Base-by-base conservation (phyloP, 108 stramenopile species). In the Discostella pseudostelligera region DNA sequence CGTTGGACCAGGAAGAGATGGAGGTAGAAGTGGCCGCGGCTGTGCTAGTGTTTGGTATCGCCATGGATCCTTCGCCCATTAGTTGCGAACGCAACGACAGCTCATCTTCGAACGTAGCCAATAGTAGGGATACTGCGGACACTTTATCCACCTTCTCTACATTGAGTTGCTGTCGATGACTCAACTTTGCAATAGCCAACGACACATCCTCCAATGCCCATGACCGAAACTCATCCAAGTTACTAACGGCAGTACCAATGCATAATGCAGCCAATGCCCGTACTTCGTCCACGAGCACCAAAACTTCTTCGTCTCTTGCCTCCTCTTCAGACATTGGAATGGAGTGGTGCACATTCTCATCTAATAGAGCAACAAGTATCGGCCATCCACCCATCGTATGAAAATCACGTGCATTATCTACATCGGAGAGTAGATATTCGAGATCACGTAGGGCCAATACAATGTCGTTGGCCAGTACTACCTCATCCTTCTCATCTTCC, bases 371-470 rank as follows among this genome's bases (percentile, higher is more conserved):
- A 13, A 89, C 79, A 42, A 98, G 59, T 1, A 66, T 40, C 5
- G 87, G 72, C 90, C 95, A 98, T 10, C 96, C 96, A 29, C 94
- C 95, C 59, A 98, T 51, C 0, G 93, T 92, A 75, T 96, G 86
- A 70, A 98, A 96, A 61, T 98, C 97, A 11, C 95, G 82, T 6
- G 97, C 91, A 83, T 90, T 93, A 66, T 98, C 97, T 8, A 98
- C 57, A 67, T 98, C 97, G 8, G 88, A 80, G 17, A 98, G 59
- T 36, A 87, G 87, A 64, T 85, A 92, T 68, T 96, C 96, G 65
- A 98, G 71, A 79, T 94, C 94, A 20, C 71, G 53, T 4, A 98
- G 62, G 9, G 87, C 80, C 8, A 54, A 63, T 0, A 91, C 39
- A 28, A 92, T 79, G 57, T 86, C 60, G 11, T 71, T 40, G 16